Base-by-base conservation (phyloP, 1,284 basidiomycete species). In the Sparassis latifolia region DNA sequence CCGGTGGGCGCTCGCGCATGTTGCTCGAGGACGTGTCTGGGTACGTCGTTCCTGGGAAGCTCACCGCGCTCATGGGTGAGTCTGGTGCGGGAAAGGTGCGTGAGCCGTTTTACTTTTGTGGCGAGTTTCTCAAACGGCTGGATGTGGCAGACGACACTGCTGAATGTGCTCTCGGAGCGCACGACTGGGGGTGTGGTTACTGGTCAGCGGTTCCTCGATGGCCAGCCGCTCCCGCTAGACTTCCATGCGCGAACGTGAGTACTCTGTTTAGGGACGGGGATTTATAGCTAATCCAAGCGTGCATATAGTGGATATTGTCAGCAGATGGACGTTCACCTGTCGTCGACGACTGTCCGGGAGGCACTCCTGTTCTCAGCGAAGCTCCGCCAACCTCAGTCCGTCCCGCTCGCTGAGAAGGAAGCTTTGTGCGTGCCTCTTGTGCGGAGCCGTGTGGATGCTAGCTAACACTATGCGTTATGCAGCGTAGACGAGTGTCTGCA, bases 161-260 rank as follows among this genome's bases (percentile, higher is more conserved):
- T 94, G 45, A 91, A 95, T 62, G 89, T 89, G 1, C 72, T 95
- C 6, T 89, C 92, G 0, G 77, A 87, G 49, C 83, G 91, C 9
- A 78, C 79, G 12, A 78, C 76, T 27, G 79, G 77, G 47, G 92
- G 92, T 32, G 78, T 91, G 12, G 77, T 95, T 37, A 74, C 72
- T 1, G 92, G 92, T 0, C 81, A 89, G 44, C 77, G 83, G 46
- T 78, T 90, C 43, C 82, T 95, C 53, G 84, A 89, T 53, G 92
- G 91, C 0, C 75, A 80, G 42, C 67, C 72, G 2, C 74, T 88
- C 35, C 86, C 87, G 2, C 59, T 69, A 9, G 84, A 88, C 55
- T 94, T 93, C 75, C 82, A 85, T 58, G 75, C 78, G 1, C 80
- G 84, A 54, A 84, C 80, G 75, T 72, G 56, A 47, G 72, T 61